These are phyloP conservation scores for Pleurotus pulmonarius DNA, from an alignment of 768 basidiomycete species.

Conservation along the genomic window DNA sequence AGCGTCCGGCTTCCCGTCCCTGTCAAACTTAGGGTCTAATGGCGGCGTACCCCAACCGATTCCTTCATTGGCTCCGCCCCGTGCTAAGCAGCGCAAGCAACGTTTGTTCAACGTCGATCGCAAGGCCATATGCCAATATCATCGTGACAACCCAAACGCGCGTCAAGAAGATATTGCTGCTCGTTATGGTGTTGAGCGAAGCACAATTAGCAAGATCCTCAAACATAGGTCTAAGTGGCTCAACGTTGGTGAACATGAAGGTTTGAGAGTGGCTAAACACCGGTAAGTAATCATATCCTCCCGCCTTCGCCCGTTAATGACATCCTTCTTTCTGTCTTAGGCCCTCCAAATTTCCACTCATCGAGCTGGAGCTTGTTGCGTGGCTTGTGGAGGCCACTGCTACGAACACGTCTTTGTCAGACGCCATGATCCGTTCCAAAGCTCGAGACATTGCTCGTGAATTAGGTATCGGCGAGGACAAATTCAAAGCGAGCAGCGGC, in stretches of 20 bases:
- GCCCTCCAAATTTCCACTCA: constrained; percentile 76
- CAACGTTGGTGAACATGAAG: constrained; percentile 56
- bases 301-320: neutral
- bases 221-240: constrained; percentile 85
- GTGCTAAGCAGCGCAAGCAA: constrained; percentile 60
- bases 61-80: constrained; percentile 21
- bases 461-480: constrained; percentile 57
- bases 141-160: constrained; percentile 57
- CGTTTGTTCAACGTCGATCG: constrained; percentile 74
- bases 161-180: constrained; percentile 85
- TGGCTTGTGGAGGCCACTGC: constrained; percentile 58
- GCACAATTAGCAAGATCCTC: constrained; percentile 91
- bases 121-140: constrained; percentile 69
- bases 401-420: constrained; percentile 48
- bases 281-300: constrained; percentile 37
- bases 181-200: constrained; percentile 77
- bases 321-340: constrained; percentile 29
- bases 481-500: constrained; percentile 89
- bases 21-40: neutral
- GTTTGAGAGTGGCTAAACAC: constrained; percentile 61
- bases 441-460: constrained; percentile 63
- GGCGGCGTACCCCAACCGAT: constrained; percentile 1
- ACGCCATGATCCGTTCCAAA: constrained; percentile 58
- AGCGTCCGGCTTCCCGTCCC: constrained; percentile 13
- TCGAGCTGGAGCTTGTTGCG: constrained; percentile 61